Conservation (phyloP, 208 protist genomes). For the Leishmania gerbilli region DNA sequence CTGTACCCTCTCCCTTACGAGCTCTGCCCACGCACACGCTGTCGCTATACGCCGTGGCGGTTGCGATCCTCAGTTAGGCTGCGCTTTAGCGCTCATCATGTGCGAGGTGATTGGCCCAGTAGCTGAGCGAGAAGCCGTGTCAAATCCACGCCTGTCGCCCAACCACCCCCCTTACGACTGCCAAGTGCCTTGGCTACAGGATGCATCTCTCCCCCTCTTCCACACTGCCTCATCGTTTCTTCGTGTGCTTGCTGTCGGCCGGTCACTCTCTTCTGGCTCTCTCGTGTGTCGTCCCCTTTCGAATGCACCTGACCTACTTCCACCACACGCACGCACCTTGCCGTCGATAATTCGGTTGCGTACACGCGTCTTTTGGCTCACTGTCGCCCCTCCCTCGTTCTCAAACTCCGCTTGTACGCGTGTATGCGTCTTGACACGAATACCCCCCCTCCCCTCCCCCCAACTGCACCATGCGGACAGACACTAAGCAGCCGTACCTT, state of each 20-base stretch:
- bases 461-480: not conserved
- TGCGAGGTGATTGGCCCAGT: not conserved
- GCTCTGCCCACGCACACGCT: not conserved
- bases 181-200: not conserved
- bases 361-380: no score
- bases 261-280: not conserved
- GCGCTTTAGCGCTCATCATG: not conserved
- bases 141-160: not conserved
- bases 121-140: not conserved
- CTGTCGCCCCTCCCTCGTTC: no score
- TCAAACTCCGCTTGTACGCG: not conserved
- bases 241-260: not conserved
- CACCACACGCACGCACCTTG: not conserved
- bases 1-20: not conserved
- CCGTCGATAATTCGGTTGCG: not conserved
- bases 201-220: no score
- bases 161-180: no score
- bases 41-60: not conserved
- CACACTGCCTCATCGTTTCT: not conserved
- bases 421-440: not conserved
- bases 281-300: not conserved
- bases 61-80: not conserved
- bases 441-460: no score
- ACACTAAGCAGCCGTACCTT: not conserved
- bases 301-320: not conserved